Base-by-base conservation (phyloP, 768 basidiomycete genomes). In the Leccinum subgranulosum region DNA sequence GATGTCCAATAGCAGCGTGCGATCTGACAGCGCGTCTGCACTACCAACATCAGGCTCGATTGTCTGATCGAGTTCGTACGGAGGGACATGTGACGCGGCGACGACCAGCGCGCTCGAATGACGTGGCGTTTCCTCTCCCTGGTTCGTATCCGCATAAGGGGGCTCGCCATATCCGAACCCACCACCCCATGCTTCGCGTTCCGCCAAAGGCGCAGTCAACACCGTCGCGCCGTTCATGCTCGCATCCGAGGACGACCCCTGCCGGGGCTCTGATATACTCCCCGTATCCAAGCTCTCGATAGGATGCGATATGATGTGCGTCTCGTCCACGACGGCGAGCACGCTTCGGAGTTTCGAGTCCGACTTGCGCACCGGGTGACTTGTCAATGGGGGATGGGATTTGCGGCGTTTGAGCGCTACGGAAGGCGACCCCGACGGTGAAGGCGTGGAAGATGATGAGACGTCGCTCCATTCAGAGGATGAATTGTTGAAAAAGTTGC, bases 321-420 rank as follows among this genome's bases (percentile, higher is more conserved):
- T 70, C 71, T 92, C 90, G 59, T 89, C 86, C 54, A 92, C 85
- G 21, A 84, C 80, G 29, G 87, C 71, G n/a, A 92, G 75, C n/a
- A 87, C 82, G 57, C 77, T 85, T 49, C 87, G 85, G 46, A 91
- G 79, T 68, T 88, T 90, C 17, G 81, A 81, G 33, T 86, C 84
- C 4, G 81, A 76, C 71, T 84, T 87, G 61, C 84, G 80, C 27
- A 71, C 53, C 33, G 73, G 73, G 62, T 78, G 76, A 21, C 57
- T 60, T 15, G 73, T 69, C 56, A 71, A 64, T 27, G 75, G 69
- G 29, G 82, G 83, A 28, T 79, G 76, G 4, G 85, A 83, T 67
- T 84, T 80, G 64, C 81, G 77, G 29, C 84, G 82, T 55, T 62
- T 73, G 47, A 66, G 60, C 1, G 64, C 58, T 25, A 70, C 68